Percentiles rank a stretch among this genome's conserved stretches.
phyloP scores from a whole-genome alignment of 192 early-diverging fungal genomes.

The Geranomyces michiganensis region DNA sequence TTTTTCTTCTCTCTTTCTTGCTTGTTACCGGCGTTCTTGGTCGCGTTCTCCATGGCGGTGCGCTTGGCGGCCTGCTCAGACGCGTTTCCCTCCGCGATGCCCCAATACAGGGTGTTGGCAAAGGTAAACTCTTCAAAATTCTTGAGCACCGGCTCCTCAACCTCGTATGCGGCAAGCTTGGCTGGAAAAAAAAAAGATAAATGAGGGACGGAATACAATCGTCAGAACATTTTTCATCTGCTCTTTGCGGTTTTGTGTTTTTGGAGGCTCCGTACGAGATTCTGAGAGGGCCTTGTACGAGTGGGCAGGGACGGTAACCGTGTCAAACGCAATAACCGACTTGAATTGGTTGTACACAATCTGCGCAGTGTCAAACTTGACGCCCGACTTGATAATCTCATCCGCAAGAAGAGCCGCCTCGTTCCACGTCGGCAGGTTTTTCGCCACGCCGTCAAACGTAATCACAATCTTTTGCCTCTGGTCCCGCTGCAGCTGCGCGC shows the following conservation, averaged over 20 bases:
- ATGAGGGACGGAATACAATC: background rate
- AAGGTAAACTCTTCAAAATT: constrained; percentile 92
- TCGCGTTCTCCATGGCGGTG: constrained; percentile 99
- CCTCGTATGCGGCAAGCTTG: constrained; percentile 90
- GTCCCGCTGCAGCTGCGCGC: constrained; percentile 82
- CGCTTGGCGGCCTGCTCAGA: constrained; percentile 95
- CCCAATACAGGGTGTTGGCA: constrained; percentile 94
- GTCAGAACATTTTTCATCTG: too few species aligned
- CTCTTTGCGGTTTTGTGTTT: too few species aligned
- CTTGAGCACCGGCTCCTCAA: constrained; percentile 83
- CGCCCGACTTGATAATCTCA: constrained; percentile 60
- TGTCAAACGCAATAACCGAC: constrained; percentile 93
- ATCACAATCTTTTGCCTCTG: constrained; percentile 75
- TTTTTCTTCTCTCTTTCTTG: too few species aligned
- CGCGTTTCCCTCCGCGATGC: constrained; percentile 93
- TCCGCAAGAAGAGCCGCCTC: constrained; percentile 86
- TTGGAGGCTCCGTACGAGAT: too few species aligned
- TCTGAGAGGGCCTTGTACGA: constrained; percentile 71
- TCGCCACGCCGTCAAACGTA: constrained; percentile 92
- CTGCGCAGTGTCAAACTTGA: constrained; percentile 69
- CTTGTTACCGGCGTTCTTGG: constrained; percentile 88
- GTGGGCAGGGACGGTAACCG: constrained; percentile 66
- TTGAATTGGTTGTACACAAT: constrained; percentile 95
- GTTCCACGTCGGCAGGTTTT: constrained; percentile 82
- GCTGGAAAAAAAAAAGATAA: constrained; percentile 33